Conservation (phyloP, 345 rosid species). For the Cardamine chenopodiifolia region DNA sequence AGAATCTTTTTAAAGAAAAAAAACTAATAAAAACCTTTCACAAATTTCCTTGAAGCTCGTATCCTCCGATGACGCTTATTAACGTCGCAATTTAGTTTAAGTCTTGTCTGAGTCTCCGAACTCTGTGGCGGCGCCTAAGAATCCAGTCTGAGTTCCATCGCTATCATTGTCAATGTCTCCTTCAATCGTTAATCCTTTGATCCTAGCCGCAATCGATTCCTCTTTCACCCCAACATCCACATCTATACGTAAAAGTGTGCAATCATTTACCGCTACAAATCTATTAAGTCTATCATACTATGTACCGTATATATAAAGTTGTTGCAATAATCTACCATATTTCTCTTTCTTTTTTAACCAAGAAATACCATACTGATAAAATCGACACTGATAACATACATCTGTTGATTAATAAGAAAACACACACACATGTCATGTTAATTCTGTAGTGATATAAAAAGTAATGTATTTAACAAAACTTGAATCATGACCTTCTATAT, state of each 20-base stretch:
- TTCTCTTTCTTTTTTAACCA: not conserved
- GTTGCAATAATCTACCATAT: not conserved
- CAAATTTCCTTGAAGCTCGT: slow-evolving; percentile 41
- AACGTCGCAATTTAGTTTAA: slow-evolving; percentile 24
- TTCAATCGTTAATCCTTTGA: slow-evolving; percentile 72
- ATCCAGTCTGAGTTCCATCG: slow-evolving; percentile 77
- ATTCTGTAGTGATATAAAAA: not conserved
- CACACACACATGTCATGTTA: not conserved
- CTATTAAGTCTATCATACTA: too few species aligned
- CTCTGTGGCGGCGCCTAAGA: slow-evolving; percentile 54
- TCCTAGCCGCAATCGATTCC: slow-evolving; percentile 62
- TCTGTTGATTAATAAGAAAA: not conserved
- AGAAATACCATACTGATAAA: not conserved
- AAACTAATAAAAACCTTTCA: slow-evolving; percentile 25
- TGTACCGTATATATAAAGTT: not conserved
- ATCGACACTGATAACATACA: not conserved
- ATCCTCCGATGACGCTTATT: slow-evolving; percentile 33
- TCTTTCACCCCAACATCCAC: slow-evolving; percentile 49
- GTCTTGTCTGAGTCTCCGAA: slow-evolving; percentile 31
- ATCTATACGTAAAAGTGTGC: slow-evolving; percentile 40
- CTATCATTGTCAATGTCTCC: slow-evolving; percentile 70
- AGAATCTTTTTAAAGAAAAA: not conserved
- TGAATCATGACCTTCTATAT: not conserved
- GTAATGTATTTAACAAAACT: not conserved
- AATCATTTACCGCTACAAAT: not conserved